Conservation (phyloP, 2,329 filamentous ascomycete species). For the Mollisiaceae sp. region DNA sequence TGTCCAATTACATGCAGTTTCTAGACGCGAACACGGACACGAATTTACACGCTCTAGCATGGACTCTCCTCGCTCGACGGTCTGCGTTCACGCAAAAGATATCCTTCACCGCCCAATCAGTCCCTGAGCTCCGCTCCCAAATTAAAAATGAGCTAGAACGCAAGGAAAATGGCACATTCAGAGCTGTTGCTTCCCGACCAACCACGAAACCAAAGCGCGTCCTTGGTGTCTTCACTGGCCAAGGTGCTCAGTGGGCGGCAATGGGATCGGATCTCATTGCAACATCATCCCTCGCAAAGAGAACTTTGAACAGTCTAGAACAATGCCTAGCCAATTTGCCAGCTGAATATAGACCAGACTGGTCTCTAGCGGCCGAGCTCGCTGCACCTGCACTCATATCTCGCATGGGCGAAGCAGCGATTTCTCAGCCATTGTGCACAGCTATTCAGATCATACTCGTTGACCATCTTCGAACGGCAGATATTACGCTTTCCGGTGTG, state of each 20-base stretch:
- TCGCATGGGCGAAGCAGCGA: conserved; percentile 34
- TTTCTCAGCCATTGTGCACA: conserved; percentile 50
- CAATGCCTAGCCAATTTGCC: conserved; percentile 37
- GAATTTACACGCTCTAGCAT: conserved; percentile 16
- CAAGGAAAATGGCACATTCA: conserved; percentile 10
- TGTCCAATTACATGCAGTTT: conserved; percentile 15
- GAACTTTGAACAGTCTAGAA: conserved; percentile 30
- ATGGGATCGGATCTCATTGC: conserved; percentile 34
- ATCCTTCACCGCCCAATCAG: conserved; percentile 20
- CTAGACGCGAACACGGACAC: conserved; percentile 8
- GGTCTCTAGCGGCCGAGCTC: conserved; percentile 32
- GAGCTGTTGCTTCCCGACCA: conserved; percentile 12
- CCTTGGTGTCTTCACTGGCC: conserved; percentile 33
- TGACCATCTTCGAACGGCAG: conserved; percentile 49
- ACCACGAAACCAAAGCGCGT: conserved; percentile 12
- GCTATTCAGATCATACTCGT: conserved; percentile 53
- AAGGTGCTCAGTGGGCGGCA: conserved; percentile 35
- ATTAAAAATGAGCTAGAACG: conserved; percentile 17
- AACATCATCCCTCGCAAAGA: conserved; percentile 11
- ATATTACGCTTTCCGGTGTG: conserved; percentile 45
- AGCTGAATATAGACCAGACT: conserved; percentile 23
- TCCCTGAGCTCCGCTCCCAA: conserved; percentile 18
- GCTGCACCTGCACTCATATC: conserved; percentile 28
- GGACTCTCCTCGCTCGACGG: conserved; percentile 18
- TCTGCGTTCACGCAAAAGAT: conserved; percentile 21